Evolutionary conservation across 352 stramenopile genomes (phyloP).

Genomic region (Plasmopara viticola): DNA sequence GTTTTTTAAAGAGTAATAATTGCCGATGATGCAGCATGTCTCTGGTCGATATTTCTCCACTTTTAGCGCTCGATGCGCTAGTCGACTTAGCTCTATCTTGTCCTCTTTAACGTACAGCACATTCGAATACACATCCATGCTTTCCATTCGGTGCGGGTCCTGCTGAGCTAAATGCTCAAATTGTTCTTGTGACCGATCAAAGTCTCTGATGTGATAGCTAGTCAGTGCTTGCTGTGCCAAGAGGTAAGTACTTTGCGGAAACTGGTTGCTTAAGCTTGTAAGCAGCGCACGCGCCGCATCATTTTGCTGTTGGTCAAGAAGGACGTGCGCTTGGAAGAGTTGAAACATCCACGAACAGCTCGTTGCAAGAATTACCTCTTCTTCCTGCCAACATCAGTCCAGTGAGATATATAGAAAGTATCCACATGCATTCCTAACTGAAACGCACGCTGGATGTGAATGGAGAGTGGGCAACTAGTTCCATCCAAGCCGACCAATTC

Average conservation of each 20-base stretch:
- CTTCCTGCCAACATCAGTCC: constrained; percentile 27
- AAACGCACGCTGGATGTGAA: constrained; percentile 42
- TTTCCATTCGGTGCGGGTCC: constrained; percentile 73
- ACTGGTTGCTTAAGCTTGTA: constrained; percentile 38
- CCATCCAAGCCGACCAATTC: constrained; percentile 98
- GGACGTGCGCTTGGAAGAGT: constrained; percentile 74
- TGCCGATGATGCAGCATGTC: constrained; percentile 96
- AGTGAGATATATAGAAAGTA: constrained; percentile 7
- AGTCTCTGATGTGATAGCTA: constrained; percentile 81
- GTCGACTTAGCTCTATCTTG: constrained; percentile 77
- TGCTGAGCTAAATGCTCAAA: constrained; percentile 56
- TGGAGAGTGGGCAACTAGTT: constrained; percentile 74
- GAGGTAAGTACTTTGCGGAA: constrained; percentile 69
- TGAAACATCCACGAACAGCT: constrained; percentile 77
- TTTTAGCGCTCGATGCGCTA: constrained; percentile 88
- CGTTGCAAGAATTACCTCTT: constrained; percentile 42
- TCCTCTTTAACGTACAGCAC: constrained; percentile 85
- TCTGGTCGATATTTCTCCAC: constrained; percentile 97
- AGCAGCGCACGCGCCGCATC: constrained; percentile 54
- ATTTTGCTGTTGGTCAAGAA: constrained; percentile 76
- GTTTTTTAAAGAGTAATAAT: constrained; percentile 86
- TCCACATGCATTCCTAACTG: neutral
- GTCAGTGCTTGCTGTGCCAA: constrained; percentile 67
- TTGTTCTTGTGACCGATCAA: constrained; percentile 69
- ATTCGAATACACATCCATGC: constrained; percentile 84